Percentiles rank a stretch among this genome's conserved stretches.
These are phyloP conservation scores for Ramaria sp. DNA, from an alignment of 768 basidiomycete genomes.

Conservation along the genomic window DNA sequence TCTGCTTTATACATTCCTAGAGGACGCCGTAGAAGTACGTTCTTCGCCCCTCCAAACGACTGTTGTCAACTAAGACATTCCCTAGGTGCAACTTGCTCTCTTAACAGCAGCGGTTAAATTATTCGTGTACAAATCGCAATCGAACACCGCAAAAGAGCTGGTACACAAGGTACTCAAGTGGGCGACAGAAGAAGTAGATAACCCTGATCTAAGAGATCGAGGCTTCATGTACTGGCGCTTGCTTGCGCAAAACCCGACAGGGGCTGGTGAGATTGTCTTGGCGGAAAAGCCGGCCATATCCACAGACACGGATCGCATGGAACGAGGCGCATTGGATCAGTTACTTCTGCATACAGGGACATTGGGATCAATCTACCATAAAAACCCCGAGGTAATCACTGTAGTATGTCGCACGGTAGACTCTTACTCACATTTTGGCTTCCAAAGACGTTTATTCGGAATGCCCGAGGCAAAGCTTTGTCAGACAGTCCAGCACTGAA, in stretches of 20 bases:
- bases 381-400: constrained; percentile 75
- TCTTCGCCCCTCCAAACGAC: background rate
- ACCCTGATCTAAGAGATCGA: constrained; percentile 92
- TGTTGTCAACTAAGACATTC: background rate
- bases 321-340: constrained; percentile 91
- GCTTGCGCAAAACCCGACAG: constrained; percentile 83
- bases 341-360: constrained; percentile 89
- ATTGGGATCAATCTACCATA: constrained; percentile 93
- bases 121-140: constrained; percentile 81
- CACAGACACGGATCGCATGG: constrained; percentile 97
- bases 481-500: constrained; percentile 87
- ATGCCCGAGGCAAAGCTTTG: constrained; percentile 73
- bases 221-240: constrained; percentile 99
- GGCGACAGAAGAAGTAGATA: constrained; percentile 96
- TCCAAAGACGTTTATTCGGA: constrained; percentile 81
- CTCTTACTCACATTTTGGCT: background rate
- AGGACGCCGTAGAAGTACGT: constrained; percentile 86
- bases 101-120: constrained; percentile 93
- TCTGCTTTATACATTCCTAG: constrained; percentile 76
- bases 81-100: constrained; percentile 87
- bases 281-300: constrained; percentile 93
- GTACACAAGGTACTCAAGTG: constrained; percentile 94
- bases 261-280: constrained; percentile 83
- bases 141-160: constrained; percentile 77
- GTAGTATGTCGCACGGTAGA: background rate